Percentiles rank a stretch among this genome's conserved stretches.
These are phyloP conservation scores for Pinus albicaulis DNA, from an alignment of 75 land plant species.

Conservation along the genomic window DNA sequence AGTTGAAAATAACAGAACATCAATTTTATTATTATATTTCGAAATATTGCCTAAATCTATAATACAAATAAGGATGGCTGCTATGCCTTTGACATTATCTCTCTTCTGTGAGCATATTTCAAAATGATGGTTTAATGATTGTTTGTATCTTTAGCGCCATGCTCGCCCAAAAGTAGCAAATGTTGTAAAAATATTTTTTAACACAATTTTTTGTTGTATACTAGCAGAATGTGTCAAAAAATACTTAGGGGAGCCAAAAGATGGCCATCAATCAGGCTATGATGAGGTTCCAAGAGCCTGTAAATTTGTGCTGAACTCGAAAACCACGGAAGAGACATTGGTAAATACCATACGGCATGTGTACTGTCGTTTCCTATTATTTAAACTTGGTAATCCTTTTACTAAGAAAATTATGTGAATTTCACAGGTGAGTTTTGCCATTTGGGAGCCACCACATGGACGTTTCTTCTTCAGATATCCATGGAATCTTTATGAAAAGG, in stretches of 20 bases:
- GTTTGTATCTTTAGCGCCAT: no score
- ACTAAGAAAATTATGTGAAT: no score
- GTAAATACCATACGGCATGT: slow-evolving; percentile 11
- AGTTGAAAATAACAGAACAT: no score
- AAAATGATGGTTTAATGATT: no score
- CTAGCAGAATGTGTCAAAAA: slow-evolving; percentile 29
- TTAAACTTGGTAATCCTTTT: no score
- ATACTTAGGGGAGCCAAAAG: slow-evolving; percentile 12
- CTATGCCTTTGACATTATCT: no score
- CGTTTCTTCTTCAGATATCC: slow-evolving; percentile 41
- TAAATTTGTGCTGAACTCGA: slow-evolving; percentile 45
- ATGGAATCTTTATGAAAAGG: slow-evolving; percentile 48
- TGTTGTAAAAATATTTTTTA: neutral
- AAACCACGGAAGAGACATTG: slow-evolving; percentile 40
- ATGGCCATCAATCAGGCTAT: neutral
- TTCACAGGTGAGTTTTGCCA: neutral
- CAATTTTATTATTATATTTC: no score
- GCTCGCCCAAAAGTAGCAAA: no score
- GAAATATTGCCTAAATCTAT: no score
- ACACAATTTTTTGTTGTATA: neutral
- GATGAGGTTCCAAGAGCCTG: slow-evolving; percentile 18
- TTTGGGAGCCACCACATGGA: slow-evolving; percentile 2
- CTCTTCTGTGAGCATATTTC: no score
- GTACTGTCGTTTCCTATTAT: neutral
- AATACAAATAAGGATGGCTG: no score